phyloP scores from a whole-genome alignment of 768 basidiomycete genomes.

The Hericium rajendrae region DNA sequence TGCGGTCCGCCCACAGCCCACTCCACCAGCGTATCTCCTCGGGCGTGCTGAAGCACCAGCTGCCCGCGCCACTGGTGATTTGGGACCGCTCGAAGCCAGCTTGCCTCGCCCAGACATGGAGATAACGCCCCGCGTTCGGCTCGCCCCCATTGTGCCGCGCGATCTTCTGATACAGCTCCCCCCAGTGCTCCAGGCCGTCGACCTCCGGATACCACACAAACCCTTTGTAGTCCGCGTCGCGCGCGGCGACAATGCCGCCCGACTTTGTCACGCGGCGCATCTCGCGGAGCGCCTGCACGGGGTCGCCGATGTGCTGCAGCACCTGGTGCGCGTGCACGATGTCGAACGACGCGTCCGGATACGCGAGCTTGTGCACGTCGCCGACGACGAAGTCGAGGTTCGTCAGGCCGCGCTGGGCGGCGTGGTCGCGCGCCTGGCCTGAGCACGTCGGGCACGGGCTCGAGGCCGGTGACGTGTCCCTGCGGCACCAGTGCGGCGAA shows the following conservation, averaged over 20 bases:
- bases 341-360: conserved; percentile 35
- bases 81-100: conserved; percentile 25
- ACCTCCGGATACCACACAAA: conserved; percentile 28
- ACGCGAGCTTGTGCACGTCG: conserved; percentile 28
- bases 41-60: conserved; percentile 27
- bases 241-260: conserved; percentile 35
- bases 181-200: conserved; percentile 23
- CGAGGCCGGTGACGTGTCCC: conserved; percentile 36
- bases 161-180: conserved; percentile 21
- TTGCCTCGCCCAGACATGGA: conserved; percentile 28
- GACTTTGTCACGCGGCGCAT: conserved; percentile 38
- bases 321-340: conserved; percentile 43
- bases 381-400: conserved; percentile 33
- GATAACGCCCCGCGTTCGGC: conserved; percentile 29
- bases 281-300: conserved; percentile 32
- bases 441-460: conserved; percentile 26
- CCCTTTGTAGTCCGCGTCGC: conserved; percentile 31
- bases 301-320: conserved; percentile 36
- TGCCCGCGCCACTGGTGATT: conserved; percentile 22
- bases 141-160: conserved; percentile 27
- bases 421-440: conserved; percentile 24
- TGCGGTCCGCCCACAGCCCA: conserved; percentile 29
- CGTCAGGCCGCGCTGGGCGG: conserved; percentile 18
- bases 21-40: conserved; percentile 32
- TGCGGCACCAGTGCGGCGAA: conserved; percentile 31